Evolutionary conservation across 805 yeast species (phyloP).

Genomic region (Ascoidea rubescens): DNA sequence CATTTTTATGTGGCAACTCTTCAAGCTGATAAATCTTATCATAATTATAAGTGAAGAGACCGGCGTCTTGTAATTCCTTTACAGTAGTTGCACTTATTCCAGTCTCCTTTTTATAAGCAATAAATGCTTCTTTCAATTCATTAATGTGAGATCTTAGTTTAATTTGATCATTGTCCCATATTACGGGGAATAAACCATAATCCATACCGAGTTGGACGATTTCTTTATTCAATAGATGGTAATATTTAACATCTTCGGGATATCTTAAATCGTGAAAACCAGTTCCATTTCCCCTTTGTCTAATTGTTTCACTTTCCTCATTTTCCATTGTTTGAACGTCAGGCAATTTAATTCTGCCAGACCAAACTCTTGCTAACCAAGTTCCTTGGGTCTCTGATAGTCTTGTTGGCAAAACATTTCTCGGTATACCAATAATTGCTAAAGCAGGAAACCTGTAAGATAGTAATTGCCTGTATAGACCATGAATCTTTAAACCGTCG

Average conservation of each 20-base stretch:
- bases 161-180: slow-evolving; percentile 35
- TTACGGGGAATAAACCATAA: slow-evolving; percentile 33
- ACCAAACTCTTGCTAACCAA: slow-evolving; percentile 47
- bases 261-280: slow-evolving; percentile 31
- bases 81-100: slow-evolving; percentile 24
- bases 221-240: slow-evolving; percentile 27
- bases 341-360: slow-evolving; percentile 41
- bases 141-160: slow-evolving; percentile 29
- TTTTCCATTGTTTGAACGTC: slow-evolving; percentile 30
- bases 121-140: slow-evolving; percentile 29
- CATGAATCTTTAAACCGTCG: slow-evolving; percentile 32
- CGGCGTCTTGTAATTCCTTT: slow-evolving; percentile 24
- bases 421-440: slow-evolving; percentile 47
- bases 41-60: slow-evolving; percentile 10
- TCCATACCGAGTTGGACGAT: slow-evolving; percentile 23
- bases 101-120: slow-evolving; percentile 23
- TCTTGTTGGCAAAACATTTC: slow-evolving; percentile 49
- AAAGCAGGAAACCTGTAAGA: slow-evolving; percentile 48
- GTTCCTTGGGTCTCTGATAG: slow-evolving; percentile 52
- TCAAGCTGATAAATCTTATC: too few species aligned
- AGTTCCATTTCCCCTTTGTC: neutral
- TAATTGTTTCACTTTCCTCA: slow-evolving; percentile 17
- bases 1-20: too few species aligned
- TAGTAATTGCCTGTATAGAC: slow-evolving; percentile 46
- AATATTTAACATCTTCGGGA: slow-evolving; percentile 49